Conservation (phyloP, 2,329 filamentous ascomycete genomes). For the Periconia digitata region DNA sequence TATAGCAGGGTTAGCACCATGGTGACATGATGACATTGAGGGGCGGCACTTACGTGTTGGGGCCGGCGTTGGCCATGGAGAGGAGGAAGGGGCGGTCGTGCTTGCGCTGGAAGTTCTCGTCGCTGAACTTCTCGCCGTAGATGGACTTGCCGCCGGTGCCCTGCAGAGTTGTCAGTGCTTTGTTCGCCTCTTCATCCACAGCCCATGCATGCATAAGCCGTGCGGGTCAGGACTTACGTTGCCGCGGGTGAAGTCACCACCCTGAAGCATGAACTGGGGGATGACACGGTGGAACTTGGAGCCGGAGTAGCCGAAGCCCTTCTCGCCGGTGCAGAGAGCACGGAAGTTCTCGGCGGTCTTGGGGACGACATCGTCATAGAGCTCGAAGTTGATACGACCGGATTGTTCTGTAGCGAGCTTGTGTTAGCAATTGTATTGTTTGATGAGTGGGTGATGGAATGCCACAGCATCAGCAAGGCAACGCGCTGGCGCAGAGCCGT, state of each 20-base stretch:
- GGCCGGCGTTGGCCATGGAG: slow-evolving; percentile 94
- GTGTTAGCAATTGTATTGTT: slow-evolving; percentile 20
- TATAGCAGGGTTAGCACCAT: slow-evolving; percentile 30
- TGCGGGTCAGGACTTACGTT: slow-evolving; percentile 64
- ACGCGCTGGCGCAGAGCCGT: too few relatives aligned
- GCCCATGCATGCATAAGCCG: too few relatives aligned
- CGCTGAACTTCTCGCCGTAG: slow-evolving; percentile 91
- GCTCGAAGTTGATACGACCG: slow-evolving; percentile 85
- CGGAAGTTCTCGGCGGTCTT: slow-evolving; percentile 87
- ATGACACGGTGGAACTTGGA: slow-evolving; percentile 93
- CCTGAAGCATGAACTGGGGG: slow-evolving; percentile 92
- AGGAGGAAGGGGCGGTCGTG: slow-evolving; percentile 77
- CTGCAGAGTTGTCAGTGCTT: too few relatives aligned
- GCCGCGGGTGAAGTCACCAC: slow-evolving; percentile 89
- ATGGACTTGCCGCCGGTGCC: slow-evolving; percentile 91
- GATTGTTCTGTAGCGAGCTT: slow-evolving; percentile 59
- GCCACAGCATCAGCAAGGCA: too few relatives aligned
- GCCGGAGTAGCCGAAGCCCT: slow-evolving; percentile 80
- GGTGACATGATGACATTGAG: slow-evolving; percentile 2
- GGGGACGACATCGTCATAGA: slow-evolving; percentile 83
- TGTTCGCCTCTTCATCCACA: slow-evolving; percentile 24
- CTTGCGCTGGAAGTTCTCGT: slow-evolving; percentile 84
- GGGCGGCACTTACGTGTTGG: slow-evolving; percentile 70
- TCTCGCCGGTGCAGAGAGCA: slow-evolving; percentile 76
- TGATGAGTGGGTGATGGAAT: slow-evolving; percentile 6